Conservation (phyloP, 495 filamentous ascomycete species). For the Aspergillus affinis region DNA sequence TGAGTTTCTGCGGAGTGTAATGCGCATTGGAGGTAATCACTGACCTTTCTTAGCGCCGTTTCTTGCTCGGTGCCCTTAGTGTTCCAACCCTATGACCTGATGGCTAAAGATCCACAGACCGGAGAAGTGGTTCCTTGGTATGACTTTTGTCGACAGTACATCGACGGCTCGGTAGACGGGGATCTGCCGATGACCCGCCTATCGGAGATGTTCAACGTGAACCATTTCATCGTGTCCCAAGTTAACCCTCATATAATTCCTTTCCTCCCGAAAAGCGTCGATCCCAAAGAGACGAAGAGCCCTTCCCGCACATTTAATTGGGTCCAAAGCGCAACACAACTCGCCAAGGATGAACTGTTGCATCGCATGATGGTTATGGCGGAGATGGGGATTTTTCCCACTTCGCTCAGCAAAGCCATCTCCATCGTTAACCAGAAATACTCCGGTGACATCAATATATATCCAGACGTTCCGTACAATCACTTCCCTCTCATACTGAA, state of each 20-base stretch:
- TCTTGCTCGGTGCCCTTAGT: conserved; percentile 93
- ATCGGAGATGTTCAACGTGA: conserved; percentile 96
- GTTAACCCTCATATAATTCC: conserved; percentile 94
- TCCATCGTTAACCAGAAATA: conserved; percentile 88
- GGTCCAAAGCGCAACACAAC: conserved; percentile 65
- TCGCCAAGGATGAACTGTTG: conserved; percentile 78
- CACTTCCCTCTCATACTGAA: conserved; percentile 76
- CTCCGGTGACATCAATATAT: conserved; percentile 92
- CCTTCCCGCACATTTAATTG: conserved; percentile 50
- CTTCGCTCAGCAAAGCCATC: conserved; percentile 70
- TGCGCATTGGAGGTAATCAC: conserved; percentile 9
- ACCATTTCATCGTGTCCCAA: conserved; percentile 96
- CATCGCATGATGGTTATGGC: conserved; percentile 79
- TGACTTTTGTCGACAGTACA: conserved; percentile 76
- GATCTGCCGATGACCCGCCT: conserved; percentile 90
- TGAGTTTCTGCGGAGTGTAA: conserved; percentile 38
- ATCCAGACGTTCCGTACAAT: conserved; percentile 72
- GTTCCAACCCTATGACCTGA: conserved; percentile 70
- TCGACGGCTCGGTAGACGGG: conserved; percentile 92
- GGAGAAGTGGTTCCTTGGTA: conserved; percentile 81
- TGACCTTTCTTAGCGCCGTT: conserved; percentile 57
- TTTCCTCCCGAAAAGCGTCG: conserved; percentile 74
- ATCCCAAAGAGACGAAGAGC: conserved; percentile 40
- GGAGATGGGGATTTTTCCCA: conserved; percentile 83
- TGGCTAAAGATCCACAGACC: conserved; percentile 83